Evolutionary conservation across 805 yeast genomes (phyloP), one percentile per base, ranked within the genome.

Genomic region (Lipomyces mesembrius): DNA sequence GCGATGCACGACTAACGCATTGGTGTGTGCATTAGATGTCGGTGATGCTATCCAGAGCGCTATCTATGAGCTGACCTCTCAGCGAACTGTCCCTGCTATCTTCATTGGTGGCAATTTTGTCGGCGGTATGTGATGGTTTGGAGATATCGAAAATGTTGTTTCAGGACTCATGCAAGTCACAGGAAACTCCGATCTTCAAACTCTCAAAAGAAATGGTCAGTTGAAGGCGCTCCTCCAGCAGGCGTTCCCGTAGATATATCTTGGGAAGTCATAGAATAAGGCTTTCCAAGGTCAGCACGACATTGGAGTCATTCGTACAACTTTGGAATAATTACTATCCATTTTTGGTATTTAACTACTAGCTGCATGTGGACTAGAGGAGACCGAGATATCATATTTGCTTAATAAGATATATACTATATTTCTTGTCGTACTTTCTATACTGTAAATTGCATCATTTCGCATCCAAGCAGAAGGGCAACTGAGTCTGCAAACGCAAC

Each of bases 81-180:
- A 94, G 83, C 85, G 87, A 73, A 92, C 98, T 52, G 98, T 94
- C 69, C 99, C 99, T 70, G 92, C 90, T 78, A 85, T 94, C 73
- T 94, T 89, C 81, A 92, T 94, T 77, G 87, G 83, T 59, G 97
- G 97, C 68, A 84, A 93, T 80, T 97, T 92, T 82, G 87, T 94
- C 75, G 99, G 99, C 68, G 99, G 99, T 69, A 62, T n/a, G 67
- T 43, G 43, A 8, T 27, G 57, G 14, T 2, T 25, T 14, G 32
- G 12, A 17, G 20, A 4, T 22, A 22, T n/a, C 8, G n/a, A 22
- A 17, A 46, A 12, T 20, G 22, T n/a, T 14, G n/a, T 27, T 27
- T 20, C 55, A 12, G 22, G 17, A 2, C 52, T 57, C 2, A 25
- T 37, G 25, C 53, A 22, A 27, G 22, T 20, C 25, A 8, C 37